phyloP scores from a whole-genome alignment of 2,329 filamentous ascomycete genomes.

The Arthrocladium fulminans region DNA sequence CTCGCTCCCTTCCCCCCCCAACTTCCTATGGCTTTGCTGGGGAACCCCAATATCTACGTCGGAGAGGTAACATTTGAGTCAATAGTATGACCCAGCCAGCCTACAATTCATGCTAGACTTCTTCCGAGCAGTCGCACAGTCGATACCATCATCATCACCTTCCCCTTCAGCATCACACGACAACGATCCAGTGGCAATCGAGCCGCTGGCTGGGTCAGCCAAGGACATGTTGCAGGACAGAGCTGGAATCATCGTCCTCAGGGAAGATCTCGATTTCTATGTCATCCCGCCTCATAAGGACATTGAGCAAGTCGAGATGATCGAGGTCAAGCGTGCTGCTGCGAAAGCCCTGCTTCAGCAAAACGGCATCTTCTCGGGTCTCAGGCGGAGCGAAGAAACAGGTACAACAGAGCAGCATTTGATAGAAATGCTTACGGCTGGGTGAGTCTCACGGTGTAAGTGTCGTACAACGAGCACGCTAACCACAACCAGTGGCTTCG shows the following conservation, averaged over 20 bases:
- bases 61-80: conserved; percentile 47
- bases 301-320: conserved; percentile 83
- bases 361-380: conserved; percentile 88
- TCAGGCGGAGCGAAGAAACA: conserved; percentile 89
- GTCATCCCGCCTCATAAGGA: conserved; percentile 79
- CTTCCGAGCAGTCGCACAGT: conserved; percentile 90
- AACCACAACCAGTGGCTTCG: conserved; percentile 64
- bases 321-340: conserved; percentile 87
- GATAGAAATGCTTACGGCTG: conserved; percentile 98
- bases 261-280: conserved; percentile 96
- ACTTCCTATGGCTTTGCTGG: conserved; percentile 20
- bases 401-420: conserved; percentile 96
- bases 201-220: conserved; percentile 61
- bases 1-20: too few relatives aligned
- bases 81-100: conserved; percentile 91
- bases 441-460: conserved; percentile 50
- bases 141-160: conserved; percentile 67
- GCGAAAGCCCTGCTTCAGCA: conserved; percentile 79
- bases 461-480: conserved; percentile 4
- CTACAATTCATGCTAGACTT: conserved; percentile 99
- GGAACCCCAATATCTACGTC: conserved; percentile 23
- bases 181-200: conserved; percentile 57
- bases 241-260: conserved; percentile 90
- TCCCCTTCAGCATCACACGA: conserved; percentile 57
- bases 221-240: conserved; percentile 74